Percentiles rank a stretch among this genome's conserved stretches.
Evolutionary conservation across 371 early-diverging fungal species (phyloP).

Genomic region (Mortierella sp.): DNA sequence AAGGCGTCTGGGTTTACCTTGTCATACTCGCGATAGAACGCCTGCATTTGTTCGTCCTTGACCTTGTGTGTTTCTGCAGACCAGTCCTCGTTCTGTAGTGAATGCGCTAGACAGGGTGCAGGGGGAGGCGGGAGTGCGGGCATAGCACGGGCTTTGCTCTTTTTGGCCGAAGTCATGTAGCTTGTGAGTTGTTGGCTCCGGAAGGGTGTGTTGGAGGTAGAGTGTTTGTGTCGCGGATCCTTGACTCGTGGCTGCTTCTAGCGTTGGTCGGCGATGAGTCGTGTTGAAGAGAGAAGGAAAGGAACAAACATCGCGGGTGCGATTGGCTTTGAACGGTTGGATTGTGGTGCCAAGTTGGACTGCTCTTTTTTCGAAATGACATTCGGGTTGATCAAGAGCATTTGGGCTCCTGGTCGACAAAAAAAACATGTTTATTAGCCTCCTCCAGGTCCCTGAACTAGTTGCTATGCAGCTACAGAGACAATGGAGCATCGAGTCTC

Average conservation of each 20-base stretch:
- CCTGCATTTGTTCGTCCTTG: conserved; percentile 49
- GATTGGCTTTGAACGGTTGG: too few relatives aligned
- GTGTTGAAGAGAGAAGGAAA: too few relatives aligned
- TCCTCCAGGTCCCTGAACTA: too few relatives aligned
- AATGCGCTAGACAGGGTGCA: conserved; percentile 41
- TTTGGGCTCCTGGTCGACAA: too few relatives aligned
- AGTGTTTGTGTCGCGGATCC: not conserved
- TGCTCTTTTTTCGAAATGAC: too few relatives aligned
- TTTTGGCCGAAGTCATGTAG: conserved; percentile 38
- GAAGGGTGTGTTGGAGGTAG: not conserved
- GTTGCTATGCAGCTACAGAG: too few relatives aligned
- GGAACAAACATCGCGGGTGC: too few relatives aligned
- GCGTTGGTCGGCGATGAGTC: too few relatives aligned
- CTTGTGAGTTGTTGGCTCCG: not conserved
- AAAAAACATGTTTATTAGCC: too few relatives aligned
- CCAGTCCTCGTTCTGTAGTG: conserved; percentile 50
- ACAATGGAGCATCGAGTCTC: too few relatives aligned
- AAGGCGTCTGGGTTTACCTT: conserved; percentile 24
- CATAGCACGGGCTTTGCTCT: conserved; percentile 48
- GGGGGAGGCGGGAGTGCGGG: conserved; percentile 35
- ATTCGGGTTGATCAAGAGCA: too few relatives aligned
- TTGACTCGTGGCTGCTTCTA: not conserved
- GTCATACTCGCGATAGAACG: conserved; percentile 47
- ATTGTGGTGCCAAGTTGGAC: too few relatives aligned
- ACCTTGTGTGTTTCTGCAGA: conserved; percentile 47